Conservation (phyloP, 2,329 filamentous ascomycete species). For the Epichloe sibirici region DNA sequence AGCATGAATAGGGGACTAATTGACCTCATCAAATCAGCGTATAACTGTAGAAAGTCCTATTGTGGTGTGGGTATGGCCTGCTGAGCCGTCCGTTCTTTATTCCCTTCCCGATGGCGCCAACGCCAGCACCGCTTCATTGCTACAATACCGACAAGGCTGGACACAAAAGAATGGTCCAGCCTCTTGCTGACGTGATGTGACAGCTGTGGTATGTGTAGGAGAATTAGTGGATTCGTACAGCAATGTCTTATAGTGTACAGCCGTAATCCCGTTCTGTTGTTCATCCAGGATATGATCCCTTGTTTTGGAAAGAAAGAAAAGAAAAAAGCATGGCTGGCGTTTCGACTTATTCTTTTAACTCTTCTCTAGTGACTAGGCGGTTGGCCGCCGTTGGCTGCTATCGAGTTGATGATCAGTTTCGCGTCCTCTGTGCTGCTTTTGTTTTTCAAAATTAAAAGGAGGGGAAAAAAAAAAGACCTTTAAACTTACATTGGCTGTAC, state of each 20-base stretch:
- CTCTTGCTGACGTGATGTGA: neutral
- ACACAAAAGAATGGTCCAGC: neutral
- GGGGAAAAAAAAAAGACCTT: neutral
- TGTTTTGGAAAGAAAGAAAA: neutral
- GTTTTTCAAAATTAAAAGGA: too few species aligned
- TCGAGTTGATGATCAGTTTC: neutral
- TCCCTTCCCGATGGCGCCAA: neutral
- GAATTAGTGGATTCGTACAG: constrained; percentile 2
- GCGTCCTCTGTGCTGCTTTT: neutral
- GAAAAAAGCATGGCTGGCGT: neutral
- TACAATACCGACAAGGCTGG: neutral
- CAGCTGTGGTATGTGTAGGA: neutral
- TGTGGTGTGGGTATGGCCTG: neutral
- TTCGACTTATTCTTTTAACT: neutral
- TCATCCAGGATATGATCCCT: neutral
- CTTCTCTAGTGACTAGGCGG: neutral
- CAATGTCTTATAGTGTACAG: constrained; percentile 1
- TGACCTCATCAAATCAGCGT: neutral
- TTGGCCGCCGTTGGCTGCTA: constrained; percentile 8
- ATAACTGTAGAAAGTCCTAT: neutral
- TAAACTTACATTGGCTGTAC: constrained; percentile 44
- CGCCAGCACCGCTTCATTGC: neutral
- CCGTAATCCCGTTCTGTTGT: constrained; percentile 1
- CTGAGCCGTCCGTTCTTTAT: neutral
- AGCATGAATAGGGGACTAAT: neutral